Conservation (phyloP, 1,139 yeast genomes). For the Scheffersomyces illinoinensis region DNA sequence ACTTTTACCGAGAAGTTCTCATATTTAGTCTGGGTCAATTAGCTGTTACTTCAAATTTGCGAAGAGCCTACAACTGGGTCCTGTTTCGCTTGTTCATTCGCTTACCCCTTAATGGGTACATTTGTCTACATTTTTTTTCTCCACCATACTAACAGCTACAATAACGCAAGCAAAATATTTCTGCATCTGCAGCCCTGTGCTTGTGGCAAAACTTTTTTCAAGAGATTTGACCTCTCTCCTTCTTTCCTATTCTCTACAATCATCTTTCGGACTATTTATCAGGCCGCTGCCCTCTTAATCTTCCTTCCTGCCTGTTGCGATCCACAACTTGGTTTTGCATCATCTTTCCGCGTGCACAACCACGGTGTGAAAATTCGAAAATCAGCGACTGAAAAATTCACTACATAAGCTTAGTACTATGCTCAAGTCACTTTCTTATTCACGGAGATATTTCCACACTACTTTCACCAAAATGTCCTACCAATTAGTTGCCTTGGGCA, state of each 20-base stretch:
- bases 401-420: neutral
- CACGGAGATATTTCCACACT: neutral
- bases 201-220: neutral
- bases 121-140: neutral
- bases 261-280: neutral
- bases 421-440: neutral
- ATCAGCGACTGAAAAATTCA: neutral
- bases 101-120: neutral
- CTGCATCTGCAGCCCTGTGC: neutral
- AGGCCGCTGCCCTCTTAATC: neutral
- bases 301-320: neutral
- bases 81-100: neutral
- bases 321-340: neutral
- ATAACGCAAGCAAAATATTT: too few relatives aligned
- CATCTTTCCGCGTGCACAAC: neutral
- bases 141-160: neutral
- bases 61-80: neutral
- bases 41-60: neutral
- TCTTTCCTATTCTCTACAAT: too few relatives aligned
- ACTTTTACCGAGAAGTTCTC: neutral
- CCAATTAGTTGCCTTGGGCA: conserved; percentile 51
- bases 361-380: neutral
- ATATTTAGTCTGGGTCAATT: too few relatives aligned
- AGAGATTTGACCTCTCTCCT: neutral
- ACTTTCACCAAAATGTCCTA: conserved; percentile 30